These are phyloP conservation scores for Backusella tuberculispora DNA, from an alignment of 192 early-diverging fungal genomes.

Conservation along the genomic window DNA sequence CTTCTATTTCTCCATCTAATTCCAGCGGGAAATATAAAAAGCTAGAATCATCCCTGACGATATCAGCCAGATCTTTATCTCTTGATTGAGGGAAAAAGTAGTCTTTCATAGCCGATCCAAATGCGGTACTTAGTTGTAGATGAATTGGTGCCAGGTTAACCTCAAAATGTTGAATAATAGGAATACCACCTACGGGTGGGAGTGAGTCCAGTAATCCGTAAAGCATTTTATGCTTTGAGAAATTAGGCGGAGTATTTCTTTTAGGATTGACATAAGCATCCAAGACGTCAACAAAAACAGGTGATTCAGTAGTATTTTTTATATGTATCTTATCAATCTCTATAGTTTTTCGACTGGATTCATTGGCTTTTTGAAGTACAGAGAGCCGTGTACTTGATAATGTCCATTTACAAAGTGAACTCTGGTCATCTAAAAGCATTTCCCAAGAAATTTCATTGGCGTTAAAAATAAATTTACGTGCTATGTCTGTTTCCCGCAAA, in stretches of 20 bases:
- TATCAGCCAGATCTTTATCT: neutral
- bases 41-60: neutral
- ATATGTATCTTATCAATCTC: constrained; percentile 74
- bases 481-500: constrained; percentile 57
- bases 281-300: constrained; percentile 61
- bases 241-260: neutral
- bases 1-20: neutral
- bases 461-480: constrained; percentile 54
- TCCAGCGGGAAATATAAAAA: neutral
- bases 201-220: constrained; percentile 73
- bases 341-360: constrained; percentile 70
- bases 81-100: constrained; percentile 74
- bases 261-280: constrained; percentile 66
- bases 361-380: constrained; percentile 74
- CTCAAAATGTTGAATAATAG: constrained; percentile 87
- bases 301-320: constrained; percentile 61
- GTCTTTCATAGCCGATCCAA: constrained; percentile 72
- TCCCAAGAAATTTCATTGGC: constrained; percentile 68
- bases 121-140: constrained; percentile 82
- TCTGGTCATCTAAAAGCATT: constrained; percentile 69
- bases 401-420: constrained; percentile 70
- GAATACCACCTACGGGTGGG: constrained; percentile 88
- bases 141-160: constrained; percentile 80
- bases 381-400: constrained; percentile 62
- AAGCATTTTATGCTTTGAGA: constrained; percentile 80